Percentiles rank a stretch among this genome's conserved stretches.
Conservation (phyloP, 768 basidiomycete genomes). For the Phlebiopsis gigantea region DNA sequence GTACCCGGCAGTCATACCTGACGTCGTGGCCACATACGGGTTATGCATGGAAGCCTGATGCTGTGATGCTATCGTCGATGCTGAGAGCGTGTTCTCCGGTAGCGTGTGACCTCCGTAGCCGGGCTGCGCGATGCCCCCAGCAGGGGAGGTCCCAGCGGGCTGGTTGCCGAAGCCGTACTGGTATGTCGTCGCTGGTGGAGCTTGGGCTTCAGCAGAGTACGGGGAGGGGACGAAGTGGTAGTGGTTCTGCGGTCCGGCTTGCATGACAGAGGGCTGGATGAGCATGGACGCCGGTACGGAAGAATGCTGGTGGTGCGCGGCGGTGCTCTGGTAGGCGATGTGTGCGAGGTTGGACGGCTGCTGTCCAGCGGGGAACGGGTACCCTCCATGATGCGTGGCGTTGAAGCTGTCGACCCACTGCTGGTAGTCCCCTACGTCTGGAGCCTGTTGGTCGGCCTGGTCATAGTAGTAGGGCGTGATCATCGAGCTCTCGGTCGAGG, state of each 20-base stretch:
- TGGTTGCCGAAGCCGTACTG: background rate
- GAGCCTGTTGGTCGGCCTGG: background rate
- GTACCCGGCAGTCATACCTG: background rate
- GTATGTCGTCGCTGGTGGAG: background rate
- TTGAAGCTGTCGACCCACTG: slow-evolving; percentile 9
- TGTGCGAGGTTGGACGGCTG: background rate
- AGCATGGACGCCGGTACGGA: background rate
- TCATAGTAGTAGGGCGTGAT: slow-evolving; percentile 2
- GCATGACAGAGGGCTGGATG: background rate
- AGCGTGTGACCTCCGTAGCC: background rate
- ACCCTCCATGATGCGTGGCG: slow-evolving; percentile 1
- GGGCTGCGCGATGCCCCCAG: background rate
- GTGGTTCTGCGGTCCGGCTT: background rate
- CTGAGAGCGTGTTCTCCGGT: background rate
- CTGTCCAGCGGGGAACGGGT: background rate
- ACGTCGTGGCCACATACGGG: background rate
- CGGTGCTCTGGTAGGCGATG: background rate
- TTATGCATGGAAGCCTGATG: background rate
- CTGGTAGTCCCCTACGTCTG: slow-evolving; percentile 8
- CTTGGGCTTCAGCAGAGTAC: background rate
- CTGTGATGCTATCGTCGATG: background rate
- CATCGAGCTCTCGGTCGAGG: background rate
- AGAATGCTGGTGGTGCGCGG: background rate
- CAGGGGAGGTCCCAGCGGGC: background rate
- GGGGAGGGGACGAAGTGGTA: slow-evolving; percentile 7